Evolutionary conservation across 1,284 basidiomycete species (phyloP), one percentile per base, ranked within the genome.

Genomic region (Microbotryum violaceum): DNA sequence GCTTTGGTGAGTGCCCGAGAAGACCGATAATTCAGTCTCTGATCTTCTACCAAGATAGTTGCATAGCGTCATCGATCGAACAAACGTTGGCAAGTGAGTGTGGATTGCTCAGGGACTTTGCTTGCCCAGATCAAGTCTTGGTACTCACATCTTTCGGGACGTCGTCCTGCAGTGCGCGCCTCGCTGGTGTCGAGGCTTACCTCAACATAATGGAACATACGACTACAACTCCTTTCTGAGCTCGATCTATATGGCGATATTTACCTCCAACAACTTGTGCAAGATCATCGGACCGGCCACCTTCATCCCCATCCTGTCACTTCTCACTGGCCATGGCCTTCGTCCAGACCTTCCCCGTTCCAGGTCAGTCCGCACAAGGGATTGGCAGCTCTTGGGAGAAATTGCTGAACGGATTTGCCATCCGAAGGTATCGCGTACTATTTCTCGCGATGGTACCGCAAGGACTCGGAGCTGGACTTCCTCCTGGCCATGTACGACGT

Each of bases 161-260:
- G 4, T 42, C 14, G 14, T 42, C 12, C 4, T 16, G 12, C 4
- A 42, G 37, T 67, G 84, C 84, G 37, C 77, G 80, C 2, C 77
- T 84, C 3, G 83, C 83, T 7, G 83, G 83, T 7, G 71, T 85
- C 33, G 79, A 82, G 67, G 79, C 74, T 46, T 78, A 80, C 52
- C 75, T 85, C 47, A 66, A 77, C n/a, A 78, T 85, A 14, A 42
- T 14, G 77, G 78, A 3, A 79, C 81, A 51, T 72, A 78, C 37
- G 37, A 42, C 14, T 42, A 42, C 37, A 42, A 42, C 3, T 6
- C 18, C 3, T 42, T 72, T n/a, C 52, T 72, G 49, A 71, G 70
- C 18, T 46, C 62, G 6, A 66, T 66, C 63, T 71, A 64, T 58
- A 81, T 82, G 20, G 82, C 83, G 49, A 71, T 75, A 20, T 71